Percentiles rank a stretch among this genome's conserved stretches.
phyloP scores from a whole-genome alignment of 441 rosid genomes.

The Brassica hybrid region DNA sequence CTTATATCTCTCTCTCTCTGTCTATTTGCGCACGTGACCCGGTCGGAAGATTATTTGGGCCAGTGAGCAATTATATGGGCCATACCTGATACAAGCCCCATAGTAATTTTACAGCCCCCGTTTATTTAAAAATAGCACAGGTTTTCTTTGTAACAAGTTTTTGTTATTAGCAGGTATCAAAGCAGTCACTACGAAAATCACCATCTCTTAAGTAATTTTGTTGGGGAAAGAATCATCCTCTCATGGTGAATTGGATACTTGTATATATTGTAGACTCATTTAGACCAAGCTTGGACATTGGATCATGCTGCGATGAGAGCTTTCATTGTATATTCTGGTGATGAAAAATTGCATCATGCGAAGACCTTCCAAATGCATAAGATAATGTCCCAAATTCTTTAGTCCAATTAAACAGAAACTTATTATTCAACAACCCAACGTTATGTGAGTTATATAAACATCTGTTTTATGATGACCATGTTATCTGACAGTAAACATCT shows the following conservation, averaged over 20 bases:
- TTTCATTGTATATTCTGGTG: too few relatives aligned
- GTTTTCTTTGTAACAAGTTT: background rate
- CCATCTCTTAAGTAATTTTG: background rate
- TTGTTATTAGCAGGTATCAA: background rate
- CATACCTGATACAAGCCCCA: background rate
- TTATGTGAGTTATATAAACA: too few relatives aligned
- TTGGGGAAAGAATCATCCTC: background rate
- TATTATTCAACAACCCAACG: too few relatives aligned
- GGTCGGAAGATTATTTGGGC: background rate
- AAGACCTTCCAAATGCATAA: too few relatives aligned
- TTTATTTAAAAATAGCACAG: too few relatives aligned
- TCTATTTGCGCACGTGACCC: background rate
- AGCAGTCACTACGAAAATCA: background rate
- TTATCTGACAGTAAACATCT: background rate
- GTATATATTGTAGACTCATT: too few relatives aligned
- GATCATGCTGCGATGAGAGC: too few relatives aligned
- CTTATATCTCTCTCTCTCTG: background rate
- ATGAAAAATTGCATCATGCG: too few relatives aligned
- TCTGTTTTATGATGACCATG: too few relatives aligned
- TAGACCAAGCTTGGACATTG: too few relatives aligned
- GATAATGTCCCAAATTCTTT: too few relatives aligned
- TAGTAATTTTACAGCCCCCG: background rate
- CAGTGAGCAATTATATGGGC: background rate
- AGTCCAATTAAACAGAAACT: too few relatives aligned
- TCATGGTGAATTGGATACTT: background rate